These are phyloP conservation scores for Clathrospora elynae DNA, from an alignment of 2,329 filamentous ascomycete species.

Conservation along the genomic window DNA sequence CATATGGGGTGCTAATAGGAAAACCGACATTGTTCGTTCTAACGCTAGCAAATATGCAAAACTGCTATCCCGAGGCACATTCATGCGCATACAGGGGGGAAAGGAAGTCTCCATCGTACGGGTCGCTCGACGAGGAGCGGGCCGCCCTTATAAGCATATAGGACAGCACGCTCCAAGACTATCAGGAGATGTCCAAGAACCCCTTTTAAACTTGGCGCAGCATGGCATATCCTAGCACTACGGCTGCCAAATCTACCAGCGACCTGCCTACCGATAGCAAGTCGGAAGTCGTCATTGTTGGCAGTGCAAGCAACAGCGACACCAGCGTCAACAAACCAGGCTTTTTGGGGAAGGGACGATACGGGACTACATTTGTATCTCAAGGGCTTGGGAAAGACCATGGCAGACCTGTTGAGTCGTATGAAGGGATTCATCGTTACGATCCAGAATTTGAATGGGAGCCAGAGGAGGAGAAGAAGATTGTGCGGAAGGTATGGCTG, in stretches of 20 bases:
- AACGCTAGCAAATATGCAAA: constrained; percentile 7
- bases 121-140: neutral
- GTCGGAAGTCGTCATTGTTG: constrained; percentile 21
- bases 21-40: neutral
- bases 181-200: constrained; percentile 8
- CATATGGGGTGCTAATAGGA: neutral
- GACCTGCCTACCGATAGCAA: constrained; percentile 25
- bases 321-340: constrained; percentile 15
- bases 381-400: constrained; percentile 42
- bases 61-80: neutral
- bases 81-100: neutral
- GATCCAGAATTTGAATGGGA: constrained; percentile 64
- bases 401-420: constrained; percentile 60
- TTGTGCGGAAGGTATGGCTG: constrained; percentile 59
- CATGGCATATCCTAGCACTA: constrained; percentile 11
- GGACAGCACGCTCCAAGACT: constrained; percentile 6
- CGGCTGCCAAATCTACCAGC: constrained; percentile 2
- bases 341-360: constrained; percentile 13
- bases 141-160: constrained; percentile 13
- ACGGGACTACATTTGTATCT: constrained; percentile 44
- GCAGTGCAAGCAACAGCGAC: constrained; percentile 28
- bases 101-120: neutral
- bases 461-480: constrained; percentile 59
- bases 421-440: constrained; percentile 65
- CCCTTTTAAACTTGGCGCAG: constrained; percentile 1